These are phyloP conservation scores for Lipomyces yamanashiensis DNA, from an alignment of 805 yeast genomes.

Conservation along the genomic window DNA sequence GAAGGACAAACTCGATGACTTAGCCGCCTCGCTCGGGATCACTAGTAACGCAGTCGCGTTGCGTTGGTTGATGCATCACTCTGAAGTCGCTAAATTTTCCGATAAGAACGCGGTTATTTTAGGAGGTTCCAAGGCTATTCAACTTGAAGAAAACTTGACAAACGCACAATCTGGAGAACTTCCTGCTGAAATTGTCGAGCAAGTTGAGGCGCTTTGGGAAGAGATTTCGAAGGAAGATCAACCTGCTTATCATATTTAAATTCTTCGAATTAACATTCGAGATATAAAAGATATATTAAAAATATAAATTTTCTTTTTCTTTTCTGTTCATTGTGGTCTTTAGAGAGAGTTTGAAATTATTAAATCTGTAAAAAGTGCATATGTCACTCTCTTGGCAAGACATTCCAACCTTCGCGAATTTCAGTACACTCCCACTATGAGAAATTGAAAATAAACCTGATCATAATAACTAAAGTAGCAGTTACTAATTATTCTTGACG, in stretches of 20 bases:
- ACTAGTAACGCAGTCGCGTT: constrained; percentile 15
- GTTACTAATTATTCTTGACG: no score
- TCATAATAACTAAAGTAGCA: no score
- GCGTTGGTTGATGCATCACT: constrained; percentile 40
- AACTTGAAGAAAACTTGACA: constrained; percentile 35
- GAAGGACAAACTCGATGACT: constrained; percentile 3
- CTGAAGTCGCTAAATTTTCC: constrained; percentile 35
- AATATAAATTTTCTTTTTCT: not conserved
- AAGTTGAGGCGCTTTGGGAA: constrained; percentile 30
- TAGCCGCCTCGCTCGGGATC: constrained; percentile 9
- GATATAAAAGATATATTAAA: not conserved
- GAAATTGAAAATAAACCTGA: no score
- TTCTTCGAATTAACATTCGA: not conserved
- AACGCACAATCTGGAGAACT: constrained; percentile 38
- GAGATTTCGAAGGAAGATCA: not conserved
- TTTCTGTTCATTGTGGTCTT: no score
- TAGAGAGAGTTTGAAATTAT: no score
- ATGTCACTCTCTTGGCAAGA: no score
- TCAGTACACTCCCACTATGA: no score
- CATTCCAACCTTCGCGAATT: no score
- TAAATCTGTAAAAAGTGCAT: no score
- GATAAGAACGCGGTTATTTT: constrained; percentile 38
- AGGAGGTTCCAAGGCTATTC: constrained; percentile 37
- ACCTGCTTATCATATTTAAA: not conserved
- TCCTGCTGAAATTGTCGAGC: constrained; percentile 32